A percentile compares a stretch with the other conserved stretches of the same genome.
Conservation (phyloP, 1,139 yeast species). For the Komagataea norvegica region DNA sequence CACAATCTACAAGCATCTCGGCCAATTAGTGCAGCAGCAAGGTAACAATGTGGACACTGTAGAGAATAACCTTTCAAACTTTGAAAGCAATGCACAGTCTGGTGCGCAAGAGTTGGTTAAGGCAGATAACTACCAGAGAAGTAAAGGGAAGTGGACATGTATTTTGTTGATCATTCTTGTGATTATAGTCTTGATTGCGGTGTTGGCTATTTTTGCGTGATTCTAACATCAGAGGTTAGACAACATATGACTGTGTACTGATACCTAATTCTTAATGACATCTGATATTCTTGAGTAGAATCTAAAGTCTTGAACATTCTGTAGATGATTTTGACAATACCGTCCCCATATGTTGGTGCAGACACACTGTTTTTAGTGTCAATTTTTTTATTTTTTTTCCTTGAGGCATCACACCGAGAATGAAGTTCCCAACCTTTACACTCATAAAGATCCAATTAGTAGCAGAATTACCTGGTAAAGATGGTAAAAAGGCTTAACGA, state of each 20-base stretch:
- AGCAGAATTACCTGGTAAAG: background rate
- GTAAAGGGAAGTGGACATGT: constrained; percentile 71
- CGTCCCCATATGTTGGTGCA: too few relatives aligned
- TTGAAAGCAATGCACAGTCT: constrained; percentile 62
- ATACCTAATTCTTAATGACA: constrained; percentile 1
- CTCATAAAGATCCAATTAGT: too few relatives aligned
- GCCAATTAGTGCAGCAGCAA: constrained; percentile 73
- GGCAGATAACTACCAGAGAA: constrained; percentile 72
- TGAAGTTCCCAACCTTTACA: too few relatives aligned
- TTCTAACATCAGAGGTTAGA: too few relatives aligned
- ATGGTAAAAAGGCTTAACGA: constrained; percentile 9
- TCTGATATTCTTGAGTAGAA: too few relatives aligned
- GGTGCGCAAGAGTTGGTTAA: constrained; percentile 66
- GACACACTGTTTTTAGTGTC: constrained; percentile 6
- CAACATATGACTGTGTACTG: too few relatives aligned
- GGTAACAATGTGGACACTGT: constrained; percentile 80
- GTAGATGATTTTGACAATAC: too few relatives aligned
- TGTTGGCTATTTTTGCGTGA: constrained; percentile 18
- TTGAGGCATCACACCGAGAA: background rate
- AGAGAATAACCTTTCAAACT: constrained; percentile 67
- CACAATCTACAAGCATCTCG: constrained; percentile 76
- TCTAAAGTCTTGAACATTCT: background rate
- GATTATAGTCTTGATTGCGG: constrained; percentile 39
- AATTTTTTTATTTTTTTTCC: constrained; percentile 1
- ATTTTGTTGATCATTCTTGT: constrained; percentile 48